Percentiles rank a stretch among this genome's conserved stretches.
These are phyloP conservation scores for Fusarium palustre DNA, from an alignment of 2,329 filamentous ascomycete genomes.

Conservation along the genomic window DNA sequence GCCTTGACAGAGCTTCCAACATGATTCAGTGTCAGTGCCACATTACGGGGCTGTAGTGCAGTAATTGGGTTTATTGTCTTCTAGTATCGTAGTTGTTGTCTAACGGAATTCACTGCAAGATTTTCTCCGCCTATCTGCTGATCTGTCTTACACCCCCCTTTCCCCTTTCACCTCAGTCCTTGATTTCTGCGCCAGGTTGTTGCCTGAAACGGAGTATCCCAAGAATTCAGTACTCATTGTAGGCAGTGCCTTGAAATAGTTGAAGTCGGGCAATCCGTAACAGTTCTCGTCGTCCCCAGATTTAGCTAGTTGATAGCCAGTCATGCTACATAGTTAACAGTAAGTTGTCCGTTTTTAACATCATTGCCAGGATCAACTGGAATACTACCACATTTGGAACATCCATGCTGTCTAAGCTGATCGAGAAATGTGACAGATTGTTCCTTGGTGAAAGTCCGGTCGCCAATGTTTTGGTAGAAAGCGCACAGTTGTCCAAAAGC, in stretches of 20 bases:
- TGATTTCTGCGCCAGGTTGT: neutral
- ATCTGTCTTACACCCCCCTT: neutral
- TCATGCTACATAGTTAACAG: constrained; percentile 9
- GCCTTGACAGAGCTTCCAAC: no score
- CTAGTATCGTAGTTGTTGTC: neutral
- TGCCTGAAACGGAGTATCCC: neutral
- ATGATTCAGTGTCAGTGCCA: no score
- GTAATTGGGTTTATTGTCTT: neutral
- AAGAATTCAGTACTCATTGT: neutral
- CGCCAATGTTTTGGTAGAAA: neutral
- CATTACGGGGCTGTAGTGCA: no score
- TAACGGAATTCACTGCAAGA: neutral
- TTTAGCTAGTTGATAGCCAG: neutral
- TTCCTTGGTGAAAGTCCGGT: neutral
- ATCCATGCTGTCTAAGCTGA: constrained; percentile 2
- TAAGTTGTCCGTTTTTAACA: neutral
- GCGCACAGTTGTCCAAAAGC: neutral
- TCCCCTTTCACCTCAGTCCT: neutral
- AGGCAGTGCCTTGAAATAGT: fast-evolving
- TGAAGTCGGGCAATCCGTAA: fast-evolving
- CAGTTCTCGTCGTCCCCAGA: neutral
- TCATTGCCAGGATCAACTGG: constrained; percentile 2
- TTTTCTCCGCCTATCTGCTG: neutral
- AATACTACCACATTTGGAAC: constrained; percentile 9
- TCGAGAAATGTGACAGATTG: constrained; percentile 3